A percentile compares a stretch with the other conserved stretches of the same genome.
Evolutionary conservation across 139 green algal genomes (phyloP).

Genomic region (Closterium sp.): DNA sequence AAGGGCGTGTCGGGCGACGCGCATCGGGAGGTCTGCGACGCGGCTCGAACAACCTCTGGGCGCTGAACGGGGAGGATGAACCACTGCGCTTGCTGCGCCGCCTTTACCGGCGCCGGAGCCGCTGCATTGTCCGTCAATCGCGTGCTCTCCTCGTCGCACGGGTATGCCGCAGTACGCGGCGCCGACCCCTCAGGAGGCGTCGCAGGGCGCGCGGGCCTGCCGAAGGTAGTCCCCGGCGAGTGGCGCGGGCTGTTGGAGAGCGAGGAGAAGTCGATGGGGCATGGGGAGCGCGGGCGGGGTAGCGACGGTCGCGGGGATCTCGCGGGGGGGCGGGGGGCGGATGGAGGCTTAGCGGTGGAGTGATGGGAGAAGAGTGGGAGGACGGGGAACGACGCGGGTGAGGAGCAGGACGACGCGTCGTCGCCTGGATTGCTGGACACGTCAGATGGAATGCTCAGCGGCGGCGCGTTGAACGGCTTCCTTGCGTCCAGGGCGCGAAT

Average conservation of each 20-base stretch:
- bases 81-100: background rate
- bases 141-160: background rate
- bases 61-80: background rate
- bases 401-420: background rate
- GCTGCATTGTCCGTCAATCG: background rate
- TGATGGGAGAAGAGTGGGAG: background rate
- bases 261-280: background rate
- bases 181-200: background rate
- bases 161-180: no score
- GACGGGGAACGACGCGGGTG: background rate
- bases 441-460: background rate
- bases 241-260: background rate
- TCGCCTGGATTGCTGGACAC: background rate
- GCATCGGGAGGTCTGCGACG: background rate
- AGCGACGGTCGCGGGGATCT: background rate
- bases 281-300: background rate
- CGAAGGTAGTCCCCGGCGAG: background rate
- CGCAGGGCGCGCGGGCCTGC: background rate
- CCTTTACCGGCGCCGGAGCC: background rate
- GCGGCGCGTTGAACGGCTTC: background rate
- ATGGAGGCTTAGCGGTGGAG: background rate
- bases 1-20: background rate
- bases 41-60: background rate
- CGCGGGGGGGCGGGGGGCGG: no score
- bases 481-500: background rate